phyloP scores from a whole-genome alignment of 2,329 filamentous ascomycete species.

The Penicillium sp. region DNA sequence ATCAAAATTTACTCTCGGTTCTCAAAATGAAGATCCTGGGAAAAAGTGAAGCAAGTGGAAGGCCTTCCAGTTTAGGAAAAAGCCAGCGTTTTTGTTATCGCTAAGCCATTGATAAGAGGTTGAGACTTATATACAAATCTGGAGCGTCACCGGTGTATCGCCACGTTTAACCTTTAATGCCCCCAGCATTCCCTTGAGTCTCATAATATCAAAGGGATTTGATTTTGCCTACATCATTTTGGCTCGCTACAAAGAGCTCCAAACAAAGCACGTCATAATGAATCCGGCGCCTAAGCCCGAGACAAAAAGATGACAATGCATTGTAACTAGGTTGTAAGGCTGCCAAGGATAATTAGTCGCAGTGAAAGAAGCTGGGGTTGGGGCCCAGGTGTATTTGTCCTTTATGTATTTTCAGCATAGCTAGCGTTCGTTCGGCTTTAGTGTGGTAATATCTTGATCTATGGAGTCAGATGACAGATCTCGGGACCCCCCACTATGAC shows the following conservation, averaged over 20 bases:
- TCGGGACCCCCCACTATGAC: neutral
- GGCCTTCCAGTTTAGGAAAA: neutral
- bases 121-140: neutral
- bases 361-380: neutral
- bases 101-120: neutral
- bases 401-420: neutral
- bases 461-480: neutral
- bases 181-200: neutral
- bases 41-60: neutral
- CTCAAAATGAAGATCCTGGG: too few species aligned
- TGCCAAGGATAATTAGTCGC: neutral
- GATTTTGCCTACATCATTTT: neutral
- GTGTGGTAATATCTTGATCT: neutral
- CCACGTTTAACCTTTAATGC: neutral
- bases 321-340: neutral
- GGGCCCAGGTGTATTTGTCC: neutral
- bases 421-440: neutral
- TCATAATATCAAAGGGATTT: neutral
- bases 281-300: neutral
- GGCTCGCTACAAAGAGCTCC: neutral
- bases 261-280: neutral
- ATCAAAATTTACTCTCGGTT: neutral
- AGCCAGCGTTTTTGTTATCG: neutral
- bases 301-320: neutral
- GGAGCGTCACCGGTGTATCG: neutral